Evolutionary conservation across 2,329 filamentous ascomycete genomes (phyloP), one percentile per base, ranked within the genome.

Genomic region (Cryoendolithus antarcticus): DNA sequence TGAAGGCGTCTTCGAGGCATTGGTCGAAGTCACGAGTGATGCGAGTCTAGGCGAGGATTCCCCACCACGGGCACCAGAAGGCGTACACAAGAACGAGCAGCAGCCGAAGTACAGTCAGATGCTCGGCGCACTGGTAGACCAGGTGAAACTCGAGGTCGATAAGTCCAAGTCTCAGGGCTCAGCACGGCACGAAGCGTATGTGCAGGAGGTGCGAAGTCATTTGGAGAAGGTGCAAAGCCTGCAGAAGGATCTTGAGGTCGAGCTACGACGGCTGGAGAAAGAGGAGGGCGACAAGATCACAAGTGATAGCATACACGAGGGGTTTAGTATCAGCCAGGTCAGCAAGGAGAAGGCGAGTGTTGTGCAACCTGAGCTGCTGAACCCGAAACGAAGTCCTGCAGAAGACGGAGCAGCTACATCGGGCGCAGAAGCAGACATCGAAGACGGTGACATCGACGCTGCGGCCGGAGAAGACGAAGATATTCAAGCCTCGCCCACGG

Each of bases 51-150:
- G 78, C 34, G 74, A 80, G 42, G 83, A 93, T 53, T 77, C 86
- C 56, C 75, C 76, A 45, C 83, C 86, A 3, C 79, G 82, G 6
- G 70, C 82, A 15, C 88, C 88, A 2, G 80, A 79, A 48, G 86
- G 84, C 34, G 81, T 95, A 21, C 81, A 93, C 56, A 71, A 72
- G 32, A 71, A 85, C 39, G 75, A 82, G 58, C 77, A 79, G 54
- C 76, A 84, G 51, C 85, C 84, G 1, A 82, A 80, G 9, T 98
- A 94, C 58, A 91, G 86, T 30, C 86, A 93, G 68, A 98, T 98
- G 91, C 88, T 98, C 82, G 84, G 84, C n/a, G 77, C 80, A n/a
- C 63, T 98, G 52, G 74, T 96, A 12, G 91, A 98, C 54, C 83
- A 93, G 62, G 86, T 96, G 32, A 95, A 94, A 62, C 77, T 84